Base-by-base conservation (phyloP, 257 asterid species). In the Hygrophila difformis region DNA sequence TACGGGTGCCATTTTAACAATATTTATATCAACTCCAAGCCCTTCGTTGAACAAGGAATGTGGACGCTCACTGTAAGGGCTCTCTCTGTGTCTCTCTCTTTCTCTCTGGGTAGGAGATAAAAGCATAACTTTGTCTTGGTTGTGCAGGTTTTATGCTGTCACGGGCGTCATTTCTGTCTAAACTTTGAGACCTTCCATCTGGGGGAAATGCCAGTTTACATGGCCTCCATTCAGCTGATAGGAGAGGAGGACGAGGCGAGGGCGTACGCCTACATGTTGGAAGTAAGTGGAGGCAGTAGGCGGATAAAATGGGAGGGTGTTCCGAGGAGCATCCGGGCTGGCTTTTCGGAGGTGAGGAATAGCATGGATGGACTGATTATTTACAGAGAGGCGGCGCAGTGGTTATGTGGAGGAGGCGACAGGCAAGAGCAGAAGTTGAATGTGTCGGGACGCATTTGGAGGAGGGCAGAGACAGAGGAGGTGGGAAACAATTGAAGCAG, bases 181-280 rank as follows among this genome's bases (percentile, higher is more conserved):
- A 78, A 75, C 61, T 75, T 75, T 8, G 82, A 75, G 71, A 76
- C 82, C 3, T 63, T 75, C 75, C 58, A 71, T 45, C 36, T 75
- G 6, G 78, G 76, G 19, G 67, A 38, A 40, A 68, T 78, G 0
- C 82, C 82, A 0, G 78, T 75, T 11, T 75, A 67, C 71, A 67
- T 75, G 73, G 82, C 82, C 11, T 75, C 71, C 73, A 68, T 75
- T 24, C 79, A 76, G 47, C 71, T 75, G 67, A 71, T 75, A 79
- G 83, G 83, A 1, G 76, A 75, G 5, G 79, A 75, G 12, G 64
- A 75, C 1, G 71, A 75, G 12, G 76, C 79, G 0, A 65, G 66
- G 13, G 68, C 59, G 68, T 75, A 70, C 67, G 83, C n/a, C n/a
- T n/a, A n/a, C n/a, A n/a, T n/a, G n/a, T n/a, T n/a, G n/a, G n/a